Evolutionary conservation across 805 yeast species (phyloP), one percentile per base, ranked within the genome.

Genomic region (Saturnispora sekii): DNA sequence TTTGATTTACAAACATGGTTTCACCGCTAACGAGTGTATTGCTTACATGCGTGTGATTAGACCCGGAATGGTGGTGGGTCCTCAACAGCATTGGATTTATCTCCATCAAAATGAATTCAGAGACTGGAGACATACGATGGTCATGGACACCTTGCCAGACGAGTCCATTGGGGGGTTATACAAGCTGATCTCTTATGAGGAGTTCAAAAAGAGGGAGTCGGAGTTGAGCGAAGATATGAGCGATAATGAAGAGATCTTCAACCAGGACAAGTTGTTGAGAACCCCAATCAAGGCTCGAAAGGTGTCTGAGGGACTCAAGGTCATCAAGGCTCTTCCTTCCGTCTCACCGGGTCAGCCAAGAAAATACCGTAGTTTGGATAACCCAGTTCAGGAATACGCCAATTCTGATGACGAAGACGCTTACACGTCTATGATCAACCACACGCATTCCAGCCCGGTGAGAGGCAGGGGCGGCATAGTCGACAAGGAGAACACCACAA

Each of bases 31-130:
- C 60, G 98, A 93, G 64, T 93, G 96, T 63, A 93, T 93, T 55
- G 96, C 90, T 1, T 93, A 88, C 60, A 84, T 93, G 90, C 75
- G 98, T 62, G 84, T 93, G 76, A 73, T 93, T 51, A 77, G 98
- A 53, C 98, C 98, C 0, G 98, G 98, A 35, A 93, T 93, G 98
- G 97, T 93, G n/a, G 98, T 93, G 29, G 98, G 98, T 0, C 98
- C 98, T 2, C 98, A 93, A 64, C 98, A 93, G 62, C 98, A 93
- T 67, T 93, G 98, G 98, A 72, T 93, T 48, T 93, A 93, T 59
- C 73, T 93, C 51, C 96, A 93, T 61, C 98, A 93, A 64, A 81
- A 87, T 62, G 96, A 89, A 54, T 93, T 93, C 63, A 74, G 97
- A 57, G 96, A 88, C 57, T 93, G 98, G 97, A 76, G 87, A 62